phyloP scores from a whole-genome alignment of 2,329 filamentous ascomycete genomes.

The Cladosporium sp. region DNA sequence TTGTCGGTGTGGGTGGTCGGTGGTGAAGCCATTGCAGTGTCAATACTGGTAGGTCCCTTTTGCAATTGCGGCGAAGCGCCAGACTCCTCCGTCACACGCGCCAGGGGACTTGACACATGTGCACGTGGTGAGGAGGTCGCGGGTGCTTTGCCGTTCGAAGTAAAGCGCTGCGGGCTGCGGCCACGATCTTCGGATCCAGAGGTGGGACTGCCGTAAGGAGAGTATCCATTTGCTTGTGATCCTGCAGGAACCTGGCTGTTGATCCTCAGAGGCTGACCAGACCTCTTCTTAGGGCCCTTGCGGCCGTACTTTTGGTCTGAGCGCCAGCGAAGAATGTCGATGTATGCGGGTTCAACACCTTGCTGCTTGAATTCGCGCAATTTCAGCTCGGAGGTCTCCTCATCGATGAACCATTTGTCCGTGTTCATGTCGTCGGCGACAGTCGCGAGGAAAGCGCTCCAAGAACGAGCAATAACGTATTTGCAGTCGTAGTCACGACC shows the following conservation, averaged over 20 bases:
- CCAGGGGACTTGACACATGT: constrained; percentile 71
- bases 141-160: constrained; percentile 59
- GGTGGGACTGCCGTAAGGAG: constrained; percentile 67
- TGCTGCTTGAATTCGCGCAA: constrained; percentile 86
- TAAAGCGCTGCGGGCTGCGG: constrained; percentile 68
- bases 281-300: constrained; percentile 52
- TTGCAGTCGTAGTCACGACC: constrained; percentile 98
- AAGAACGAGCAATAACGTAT: constrained; percentile 91
- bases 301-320: constrained; percentile 91
- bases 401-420: constrained; percentile 88
- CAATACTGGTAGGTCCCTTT: constrained; percentile 37
- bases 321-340: constrained; percentile 93
- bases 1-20: constrained; percentile 27
- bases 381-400: constrained; percentile 89
- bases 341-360: constrained; percentile 87
- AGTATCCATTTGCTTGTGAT: constrained; percentile 46
- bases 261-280: constrained; percentile 44
- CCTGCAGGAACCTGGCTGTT: constrained; percentile 56
- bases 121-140: constrained; percentile 67
- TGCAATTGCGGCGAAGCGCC: constrained; percentile 39
- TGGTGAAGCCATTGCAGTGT: constrained; percentile 23
- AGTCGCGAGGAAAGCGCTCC: constrained; percentile 81
- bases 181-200: constrained; percentile 64
- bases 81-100: constrained; percentile 71
- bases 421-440: constrained; percentile 89